phyloP scores from a whole-genome alignment of 2,329 filamentous ascomycete genomes.

The Alternaria metachromatica region DNA sequence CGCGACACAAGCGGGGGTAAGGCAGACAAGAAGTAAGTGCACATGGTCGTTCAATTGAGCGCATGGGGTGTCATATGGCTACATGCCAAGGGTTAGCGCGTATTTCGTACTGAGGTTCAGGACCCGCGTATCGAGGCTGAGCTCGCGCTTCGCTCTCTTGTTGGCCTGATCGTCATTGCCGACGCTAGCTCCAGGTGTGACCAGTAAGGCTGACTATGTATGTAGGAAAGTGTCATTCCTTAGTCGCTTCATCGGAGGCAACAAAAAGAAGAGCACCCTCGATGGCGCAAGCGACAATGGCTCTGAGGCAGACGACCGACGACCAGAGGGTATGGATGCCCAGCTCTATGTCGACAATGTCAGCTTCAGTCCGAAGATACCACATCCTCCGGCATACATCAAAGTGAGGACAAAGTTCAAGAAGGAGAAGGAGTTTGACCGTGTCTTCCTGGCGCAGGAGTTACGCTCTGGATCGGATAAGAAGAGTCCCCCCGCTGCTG shows the following conservation, averaged over 20 bases:
- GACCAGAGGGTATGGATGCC: constrained; percentile 82
- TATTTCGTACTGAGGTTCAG: background rate
- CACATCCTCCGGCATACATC: constrained; percentile 89
- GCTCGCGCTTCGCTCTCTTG: background rate
- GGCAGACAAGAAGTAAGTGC: constrained; percentile 48
- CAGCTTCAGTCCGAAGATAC: constrained; percentile 84
- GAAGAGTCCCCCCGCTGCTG: constrained; percentile 31
- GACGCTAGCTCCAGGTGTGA: constrained; percentile 34
- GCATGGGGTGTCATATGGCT: background rate
- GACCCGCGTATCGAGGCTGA: constrained; percentile 2
- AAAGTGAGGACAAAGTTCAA: constrained; percentile 83
- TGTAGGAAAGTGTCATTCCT: constrained; percentile 87
- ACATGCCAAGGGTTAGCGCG: background rate
- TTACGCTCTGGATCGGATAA: constrained; percentile 64
- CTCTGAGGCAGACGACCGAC: constrained; percentile 71
- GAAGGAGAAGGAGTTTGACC: constrained; percentile 80
- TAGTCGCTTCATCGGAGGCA: constrained; percentile 78
- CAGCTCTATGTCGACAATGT: constrained; percentile 76
- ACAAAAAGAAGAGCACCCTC: constrained; percentile 72
- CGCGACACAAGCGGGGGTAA: constrained; percentile 33
- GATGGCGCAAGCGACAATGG: constrained; percentile 64
- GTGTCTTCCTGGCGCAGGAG: constrained; percentile 90
- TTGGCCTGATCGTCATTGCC: constrained; percentile 32
- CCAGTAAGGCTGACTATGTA: constrained; percentile 22
- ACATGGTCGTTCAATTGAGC: background rate